Percentiles rank a stretch among this genome's conserved stretches.
phyloP scores from a whole-genome alignment of 208 protist genomes.

The Leishmania major region DNA sequence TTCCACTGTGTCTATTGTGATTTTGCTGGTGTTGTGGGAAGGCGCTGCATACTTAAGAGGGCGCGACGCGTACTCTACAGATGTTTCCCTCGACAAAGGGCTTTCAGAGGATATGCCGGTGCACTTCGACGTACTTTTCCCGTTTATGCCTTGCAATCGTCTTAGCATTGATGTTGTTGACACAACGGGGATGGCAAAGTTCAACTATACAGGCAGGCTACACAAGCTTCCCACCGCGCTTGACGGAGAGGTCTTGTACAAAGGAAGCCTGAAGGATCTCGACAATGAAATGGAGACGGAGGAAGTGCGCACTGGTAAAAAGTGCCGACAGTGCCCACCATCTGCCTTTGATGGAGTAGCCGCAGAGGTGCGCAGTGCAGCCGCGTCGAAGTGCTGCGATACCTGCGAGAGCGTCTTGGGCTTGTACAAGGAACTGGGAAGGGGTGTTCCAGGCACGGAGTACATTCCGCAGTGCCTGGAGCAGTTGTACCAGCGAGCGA shows the following conservation, averaged over 20 bases:
- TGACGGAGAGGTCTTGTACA: constrained; percentile 33
- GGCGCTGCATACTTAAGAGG: constrained; percentile 45
- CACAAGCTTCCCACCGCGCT: constrained; percentile 53
- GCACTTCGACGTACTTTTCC: constrained; percentile 85
- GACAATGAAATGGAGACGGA: constrained; percentile 16
- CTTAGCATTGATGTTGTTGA: constrained; percentile 81
- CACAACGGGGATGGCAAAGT: constrained; percentile 42
- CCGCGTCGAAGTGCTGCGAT: constrained; percentile 53
- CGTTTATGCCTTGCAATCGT: constrained; percentile 55
- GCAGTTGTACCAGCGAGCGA: constrained; percentile 46
- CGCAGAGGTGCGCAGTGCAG: not conserved
- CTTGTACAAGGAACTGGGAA: constrained; percentile 29
- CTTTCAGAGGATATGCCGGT: constrained; percentile 53
- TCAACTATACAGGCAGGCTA: constrained; percentile 63
- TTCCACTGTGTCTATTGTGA: constrained; percentile 43
- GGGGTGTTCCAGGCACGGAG: constrained; percentile 29
- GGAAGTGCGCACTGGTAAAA: constrained; percentile 10
- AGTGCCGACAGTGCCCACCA: constrained; percentile 55
- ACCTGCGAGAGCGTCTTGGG: constrained; percentile 63
- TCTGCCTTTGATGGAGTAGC: constrained; percentile 3
- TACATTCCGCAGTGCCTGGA: constrained; percentile 70
- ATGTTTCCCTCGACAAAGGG: constrained; percentile 63
- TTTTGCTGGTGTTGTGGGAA: constrained; percentile 62
- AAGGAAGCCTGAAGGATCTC: constrained; percentile 19
- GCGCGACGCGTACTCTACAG: constrained; percentile 60